Conservation (phyloP, 306 rosid genomes). For the Acacia crassicarpa region DNA sequence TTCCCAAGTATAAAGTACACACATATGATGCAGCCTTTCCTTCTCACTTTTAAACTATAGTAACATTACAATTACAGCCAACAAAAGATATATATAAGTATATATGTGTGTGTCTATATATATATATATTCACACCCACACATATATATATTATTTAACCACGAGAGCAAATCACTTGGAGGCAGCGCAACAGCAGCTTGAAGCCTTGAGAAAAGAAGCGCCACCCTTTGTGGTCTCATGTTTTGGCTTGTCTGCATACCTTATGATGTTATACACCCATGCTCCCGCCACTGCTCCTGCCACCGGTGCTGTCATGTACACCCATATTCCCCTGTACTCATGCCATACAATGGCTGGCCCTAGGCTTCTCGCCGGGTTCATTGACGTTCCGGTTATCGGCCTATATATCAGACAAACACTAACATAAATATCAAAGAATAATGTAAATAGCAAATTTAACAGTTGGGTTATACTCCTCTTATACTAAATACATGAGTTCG, state of each 20-base stretch:
- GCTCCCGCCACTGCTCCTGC: slow-evolving; percentile 68
- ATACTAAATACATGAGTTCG: too few relatives aligned
- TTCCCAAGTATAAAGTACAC: not conserved
- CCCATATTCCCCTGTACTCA: slow-evolving; percentile 61
- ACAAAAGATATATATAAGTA: not conserved
- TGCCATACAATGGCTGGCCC: slow-evolving; percentile 69
- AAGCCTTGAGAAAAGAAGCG: slow-evolving; percentile 55
- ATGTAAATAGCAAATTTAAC: not conserved
- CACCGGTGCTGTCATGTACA: slow-evolving; percentile 51
- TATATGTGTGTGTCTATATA: too few relatives aligned
- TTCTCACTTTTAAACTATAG: not conserved
- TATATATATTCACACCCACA: too few relatives aligned
- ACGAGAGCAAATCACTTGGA: slow-evolving; percentile 1
- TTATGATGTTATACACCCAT: slow-evolving; percentile 57
- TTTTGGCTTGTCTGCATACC: slow-evolving; percentile 61
- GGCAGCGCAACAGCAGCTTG: slow-evolving; percentile 6
- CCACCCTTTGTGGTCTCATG: slow-evolving; percentile 62
- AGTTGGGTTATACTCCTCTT: not conserved
- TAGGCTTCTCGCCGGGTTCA: slow-evolving; percentile 89
- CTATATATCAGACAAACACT: slow-evolving; percentile 30
- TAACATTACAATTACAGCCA: not conserved
- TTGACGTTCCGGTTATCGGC: slow-evolving; percentile 78
- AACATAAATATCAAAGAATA: not conserved
- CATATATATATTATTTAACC: not conserved
- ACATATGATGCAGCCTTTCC: not conserved